A percentile compares a stretch with the other conserved stretches of the same genome.
Conservation (phyloP, 2,329 filamentous ascomycete species). For the Westerdykella aurantiaca region DNA sequence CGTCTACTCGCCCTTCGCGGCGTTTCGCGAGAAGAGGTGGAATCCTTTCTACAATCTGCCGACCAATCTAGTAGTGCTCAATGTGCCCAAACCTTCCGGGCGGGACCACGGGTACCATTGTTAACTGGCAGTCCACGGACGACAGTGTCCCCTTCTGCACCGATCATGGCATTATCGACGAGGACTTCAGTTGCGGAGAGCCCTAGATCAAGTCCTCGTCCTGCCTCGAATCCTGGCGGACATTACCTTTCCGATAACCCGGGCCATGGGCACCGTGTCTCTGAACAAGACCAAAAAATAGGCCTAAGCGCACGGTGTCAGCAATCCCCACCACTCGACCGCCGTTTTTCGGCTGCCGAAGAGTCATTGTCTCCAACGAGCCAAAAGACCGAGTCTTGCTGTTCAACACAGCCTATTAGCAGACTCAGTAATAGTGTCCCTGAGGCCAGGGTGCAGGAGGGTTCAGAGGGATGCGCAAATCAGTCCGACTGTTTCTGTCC, state of each 20-base stretch:
- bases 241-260: not conserved
- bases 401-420: not conserved
- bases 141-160: not conserved
- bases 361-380: not conserved
- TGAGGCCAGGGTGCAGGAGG: conserved; percentile 5
- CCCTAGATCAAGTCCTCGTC: not conserved
- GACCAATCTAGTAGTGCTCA: not conserved
- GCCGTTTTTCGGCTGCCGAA: not conserved
- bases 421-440: not conserved
- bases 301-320: not conserved
- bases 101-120: not conserved
- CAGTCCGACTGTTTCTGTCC: conserved; percentile 12
- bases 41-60: conserved; percentile 10
- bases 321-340: conserved; percentile 1
- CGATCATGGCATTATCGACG: not conserved
- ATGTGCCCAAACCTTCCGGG: not conserved
- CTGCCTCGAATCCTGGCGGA: too few species aligned
- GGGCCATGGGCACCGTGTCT: not conserved
- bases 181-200: not conserved
- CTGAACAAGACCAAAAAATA: not conserved
- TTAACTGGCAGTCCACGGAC: not conserved
- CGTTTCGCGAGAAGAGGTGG: conserved; percentile 16
- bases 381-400: not conserved
- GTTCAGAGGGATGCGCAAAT: conserved; percentile 9
- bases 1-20: conserved; percentile 45